These are phyloP conservation scores for Eragrostis tef DNA, from an alignment of 202 grass and related monocot species.

Conservation along the genomic window DNA sequence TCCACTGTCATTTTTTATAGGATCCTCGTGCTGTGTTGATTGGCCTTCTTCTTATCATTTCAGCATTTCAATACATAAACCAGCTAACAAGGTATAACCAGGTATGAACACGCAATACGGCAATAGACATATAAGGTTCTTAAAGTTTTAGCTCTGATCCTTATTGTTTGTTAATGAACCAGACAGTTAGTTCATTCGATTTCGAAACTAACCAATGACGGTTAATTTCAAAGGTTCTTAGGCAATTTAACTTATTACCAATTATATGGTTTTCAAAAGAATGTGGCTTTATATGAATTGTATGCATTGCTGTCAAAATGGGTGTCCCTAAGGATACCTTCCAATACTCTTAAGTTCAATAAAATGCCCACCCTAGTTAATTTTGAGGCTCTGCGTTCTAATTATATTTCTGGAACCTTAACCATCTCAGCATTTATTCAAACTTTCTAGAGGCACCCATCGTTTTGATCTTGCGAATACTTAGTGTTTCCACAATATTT, in stretches of 20 bases:
- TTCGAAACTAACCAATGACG: neutral
- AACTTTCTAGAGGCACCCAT: neutral
- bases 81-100: conserved; percentile 81
- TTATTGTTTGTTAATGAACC: conserved; percentile 22
- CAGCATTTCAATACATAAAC: conserved; percentile 90
- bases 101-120: conserved; percentile 52
- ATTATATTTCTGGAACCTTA: conserved; percentile 22
- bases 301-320: neutral
- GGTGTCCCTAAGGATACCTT: neutral
- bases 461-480: conserved; percentile 5
- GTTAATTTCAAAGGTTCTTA: neutral
- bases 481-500: neutral
- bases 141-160: conserved; percentile 1
- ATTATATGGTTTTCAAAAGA: conserved; percentile 13
- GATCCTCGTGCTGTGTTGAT: conserved; percentile 88
- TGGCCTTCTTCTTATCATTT: conserved; percentile 81
- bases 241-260: conserved; percentile 5
- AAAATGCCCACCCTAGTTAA: neutral
- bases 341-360: neutral
- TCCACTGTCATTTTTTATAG: conserved; percentile 41
- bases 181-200: conserved; percentile 8
- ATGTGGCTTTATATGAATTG: neutral
- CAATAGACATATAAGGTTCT: conserved; percentile 17
- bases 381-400: too few species aligned
- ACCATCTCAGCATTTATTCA: conserved; percentile 11